Conservation (phyloP, 306 rosid species). For the Coriaria nepalensis region DNA sequence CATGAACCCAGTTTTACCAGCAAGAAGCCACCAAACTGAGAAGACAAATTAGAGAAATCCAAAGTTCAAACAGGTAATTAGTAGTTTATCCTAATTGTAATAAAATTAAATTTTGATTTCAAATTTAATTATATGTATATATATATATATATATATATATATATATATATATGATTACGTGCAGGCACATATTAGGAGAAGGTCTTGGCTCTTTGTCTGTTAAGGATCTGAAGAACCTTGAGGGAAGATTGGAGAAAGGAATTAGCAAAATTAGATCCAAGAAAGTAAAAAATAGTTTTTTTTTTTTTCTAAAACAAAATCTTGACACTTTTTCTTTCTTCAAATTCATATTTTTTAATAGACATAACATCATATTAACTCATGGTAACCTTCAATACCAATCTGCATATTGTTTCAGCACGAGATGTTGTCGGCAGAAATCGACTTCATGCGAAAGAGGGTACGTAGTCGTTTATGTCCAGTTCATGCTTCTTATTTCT, state of each 20-base stretch:
- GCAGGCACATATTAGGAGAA: conserved; percentile 88
- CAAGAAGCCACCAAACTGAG: conserved; percentile 76
- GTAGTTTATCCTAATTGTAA: background rate
- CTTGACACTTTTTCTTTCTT: too few species aligned
- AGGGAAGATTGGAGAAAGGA: conserved; percentile 90
- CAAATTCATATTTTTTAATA: background rate
- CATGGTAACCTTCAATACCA: background rate
- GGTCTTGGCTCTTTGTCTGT: conserved; percentile 55
- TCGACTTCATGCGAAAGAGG: conserved; percentile 93
- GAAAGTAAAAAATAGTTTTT: conserved; percentile 39
- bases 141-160: too few species aligned
- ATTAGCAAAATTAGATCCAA: conserved; percentile 78
- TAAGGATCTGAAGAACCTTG: conserved; percentile 78
- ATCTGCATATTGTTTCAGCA: conserved; percentile 28
- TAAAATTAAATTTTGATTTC: too few species aligned
- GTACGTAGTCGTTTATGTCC: conserved; percentile 21
- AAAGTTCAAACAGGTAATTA: conserved; percentile 58
- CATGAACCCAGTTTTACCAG: conserved; percentile 57
- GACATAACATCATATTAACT: too few species aligned
- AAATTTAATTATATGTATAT: too few species aligned
- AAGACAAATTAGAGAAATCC: conserved; percentile 81
- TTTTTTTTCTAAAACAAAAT: too few species aligned
- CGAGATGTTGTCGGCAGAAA: conserved; percentile 65
- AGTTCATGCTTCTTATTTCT: background rate
- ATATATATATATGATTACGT: too few species aligned